Conservation (phyloP, 257 asterid genomes). For the Primulina huaijiensis region DNA sequence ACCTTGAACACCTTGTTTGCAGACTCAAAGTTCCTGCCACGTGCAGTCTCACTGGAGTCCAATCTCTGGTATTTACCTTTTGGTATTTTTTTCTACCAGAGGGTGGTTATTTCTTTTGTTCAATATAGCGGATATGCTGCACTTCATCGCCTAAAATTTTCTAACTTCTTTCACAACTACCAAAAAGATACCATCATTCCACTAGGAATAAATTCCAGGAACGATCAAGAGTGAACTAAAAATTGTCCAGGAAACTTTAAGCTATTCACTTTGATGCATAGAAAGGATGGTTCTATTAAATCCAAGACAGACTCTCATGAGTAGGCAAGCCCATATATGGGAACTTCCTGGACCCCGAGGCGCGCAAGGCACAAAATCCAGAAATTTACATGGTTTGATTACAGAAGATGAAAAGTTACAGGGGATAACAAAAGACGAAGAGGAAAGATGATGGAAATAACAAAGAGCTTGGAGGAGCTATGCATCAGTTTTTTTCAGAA, state of each 20-base stretch:
- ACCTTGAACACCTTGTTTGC: too few relatives aligned
- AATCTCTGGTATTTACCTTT: too few relatives aligned
- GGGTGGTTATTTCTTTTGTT: slow-evolving; percentile 35
- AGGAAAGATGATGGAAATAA: background rate
- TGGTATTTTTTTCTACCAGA: slow-evolving; percentile 35
- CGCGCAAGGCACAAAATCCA: slow-evolving; percentile 16
- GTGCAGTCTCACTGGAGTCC: too few relatives aligned
- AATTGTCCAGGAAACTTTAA: slow-evolving; percentile 26
- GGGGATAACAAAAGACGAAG: slow-evolving; percentile 18
- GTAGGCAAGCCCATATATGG: slow-evolving; percentile 7
- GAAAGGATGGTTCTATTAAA: slow-evolving; percentile 17
- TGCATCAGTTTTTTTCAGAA: too few relatives aligned
- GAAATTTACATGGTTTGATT: background rate
- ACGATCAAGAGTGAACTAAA: slow-evolving; percentile 23
- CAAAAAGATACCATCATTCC: slow-evolving; percentile 9
- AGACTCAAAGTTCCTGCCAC: too few relatives aligned
- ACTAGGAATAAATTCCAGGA: slow-evolving; percentile 31
- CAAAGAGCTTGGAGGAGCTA: too few relatives aligned
- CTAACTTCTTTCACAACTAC: slow-evolving; percentile 26
- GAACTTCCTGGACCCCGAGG: slow-evolving; percentile 25
- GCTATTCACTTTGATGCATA: slow-evolving; percentile 22
- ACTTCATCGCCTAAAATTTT: slow-evolving; percentile 27
- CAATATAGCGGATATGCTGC: slow-evolving; percentile 27
- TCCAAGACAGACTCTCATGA: slow-evolving; percentile 18
- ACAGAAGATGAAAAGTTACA: slow-evolving; percentile 21